phyloP scores from a whole-genome alignment of 805 yeast species.

The Schwanniomyces vanrijiae region DNA sequence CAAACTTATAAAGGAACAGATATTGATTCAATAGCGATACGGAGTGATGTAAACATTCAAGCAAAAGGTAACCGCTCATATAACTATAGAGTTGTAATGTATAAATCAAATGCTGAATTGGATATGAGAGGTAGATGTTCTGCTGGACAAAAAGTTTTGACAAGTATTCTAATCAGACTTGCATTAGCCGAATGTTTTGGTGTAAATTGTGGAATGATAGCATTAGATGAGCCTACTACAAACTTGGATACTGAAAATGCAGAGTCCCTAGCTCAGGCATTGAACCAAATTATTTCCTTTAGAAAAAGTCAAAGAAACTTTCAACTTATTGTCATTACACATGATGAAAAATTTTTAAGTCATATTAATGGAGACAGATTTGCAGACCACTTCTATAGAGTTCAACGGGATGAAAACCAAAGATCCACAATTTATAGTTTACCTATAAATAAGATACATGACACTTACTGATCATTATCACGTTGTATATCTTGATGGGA shows the following conservation, averaged over 20 bases:
- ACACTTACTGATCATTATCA: constrained; percentile 13
- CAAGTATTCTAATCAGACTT: constrained; percentile 84
- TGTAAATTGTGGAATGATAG: constrained; percentile 89
- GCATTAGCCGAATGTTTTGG: constrained; percentile 97
- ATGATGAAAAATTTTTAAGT: constrained; percentile 86
- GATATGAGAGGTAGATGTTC: constrained; percentile 99
- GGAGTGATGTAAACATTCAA: constrained; percentile 67
- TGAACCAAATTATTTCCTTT: constrained; percentile 70
- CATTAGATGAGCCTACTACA: constrained; percentile 97
- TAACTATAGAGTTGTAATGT: constrained; percentile 94
- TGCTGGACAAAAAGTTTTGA: constrained; percentile 95
- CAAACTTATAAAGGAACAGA: constrained; percentile 93
- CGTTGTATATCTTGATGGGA: background rate
- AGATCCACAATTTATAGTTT: constrained; percentile 66
- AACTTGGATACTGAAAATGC: constrained; percentile 88
- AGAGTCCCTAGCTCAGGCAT: constrained; percentile 80
- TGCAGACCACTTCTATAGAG: constrained; percentile 83
- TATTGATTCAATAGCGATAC: constrained; percentile 84
- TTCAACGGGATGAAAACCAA: constrained; percentile 78
- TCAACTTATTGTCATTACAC: constrained; percentile 94
- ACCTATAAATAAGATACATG: constrained; percentile 41
- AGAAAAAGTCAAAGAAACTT: constrained; percentile 82
- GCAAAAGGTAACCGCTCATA: constrained; percentile 64
- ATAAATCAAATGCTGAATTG: constrained; percentile 83
- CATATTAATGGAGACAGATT: constrained; percentile 83